Evolutionary conservation across 305 asterid species (phyloP).

Genomic region (Fraxinus floribunda): DNA sequence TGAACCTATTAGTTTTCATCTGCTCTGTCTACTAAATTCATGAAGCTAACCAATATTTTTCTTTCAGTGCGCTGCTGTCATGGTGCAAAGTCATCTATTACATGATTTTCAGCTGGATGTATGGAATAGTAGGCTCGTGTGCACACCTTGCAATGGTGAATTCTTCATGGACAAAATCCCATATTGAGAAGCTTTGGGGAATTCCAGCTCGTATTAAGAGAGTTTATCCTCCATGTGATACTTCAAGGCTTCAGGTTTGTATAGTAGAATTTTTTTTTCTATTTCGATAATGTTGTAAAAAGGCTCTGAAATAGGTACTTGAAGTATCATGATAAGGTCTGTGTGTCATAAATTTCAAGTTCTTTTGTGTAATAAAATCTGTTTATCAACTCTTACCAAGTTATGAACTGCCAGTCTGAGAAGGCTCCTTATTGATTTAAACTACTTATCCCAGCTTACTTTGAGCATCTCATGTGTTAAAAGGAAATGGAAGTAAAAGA

Average conservation of each 20-base stretch:
- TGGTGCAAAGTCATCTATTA: slow-evolving; percentile 71
- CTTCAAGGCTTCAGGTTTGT: slow-evolving; percentile 83
- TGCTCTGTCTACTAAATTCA: slow-evolving; percentile 2
- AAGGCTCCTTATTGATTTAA: background rate
- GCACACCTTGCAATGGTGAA: slow-evolving; percentile 90
- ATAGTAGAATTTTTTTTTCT: slow-evolving; percentile 19
- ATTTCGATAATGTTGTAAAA: background rate
- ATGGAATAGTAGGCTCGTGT: slow-evolving; percentile 79
- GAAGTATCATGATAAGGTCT: background rate
- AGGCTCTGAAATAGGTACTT: background rate
- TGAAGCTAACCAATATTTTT: slow-evolving; percentile 33
- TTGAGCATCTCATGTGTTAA: background rate
- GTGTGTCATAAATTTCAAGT: background rate
- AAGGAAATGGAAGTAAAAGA: background rate
- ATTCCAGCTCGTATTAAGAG: slow-evolving; percentile 64
- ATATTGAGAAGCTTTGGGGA: slow-evolving; percentile 89
- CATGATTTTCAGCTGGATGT: slow-evolving; percentile 76
- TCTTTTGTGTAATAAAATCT: background rate
- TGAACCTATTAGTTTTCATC: slow-evolving; percentile 16
- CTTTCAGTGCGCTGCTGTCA: slow-evolving; percentile 64
- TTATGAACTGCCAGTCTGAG: background rate
- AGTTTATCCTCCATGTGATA: slow-evolving; percentile 96
- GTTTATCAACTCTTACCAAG: background rate
- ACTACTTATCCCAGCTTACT: background rate
- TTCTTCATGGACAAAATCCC: slow-evolving; percentile 92